These are phyloP conservation scores for Ganoderma resinaceum DNA, from an alignment of 1,284 basidiomycete genomes.

Conservation along the genomic window DNA sequence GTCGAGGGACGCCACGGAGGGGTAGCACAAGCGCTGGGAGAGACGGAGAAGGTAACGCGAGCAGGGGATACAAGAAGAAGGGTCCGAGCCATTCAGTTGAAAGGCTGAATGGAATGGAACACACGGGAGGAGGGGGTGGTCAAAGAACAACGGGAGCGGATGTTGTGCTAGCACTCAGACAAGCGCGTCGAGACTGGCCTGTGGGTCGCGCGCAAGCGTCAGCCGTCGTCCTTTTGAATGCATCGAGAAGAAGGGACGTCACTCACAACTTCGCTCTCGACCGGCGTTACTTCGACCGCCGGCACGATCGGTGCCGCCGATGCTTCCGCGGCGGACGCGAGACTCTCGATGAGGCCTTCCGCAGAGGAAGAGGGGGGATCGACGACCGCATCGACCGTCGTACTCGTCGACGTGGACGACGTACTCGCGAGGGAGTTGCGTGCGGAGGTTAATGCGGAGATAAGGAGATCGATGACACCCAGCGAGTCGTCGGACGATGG, in stretches of 20 bases:
- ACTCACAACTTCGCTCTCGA: slow-evolving; percentile 2
- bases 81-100: background rate
- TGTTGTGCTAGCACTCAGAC: background rate
- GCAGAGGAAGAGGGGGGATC: background rate
- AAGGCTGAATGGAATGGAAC: background rate
- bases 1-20: background rate
- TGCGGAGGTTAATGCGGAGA: slow-evolving; percentile 13
- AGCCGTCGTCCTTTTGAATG: background rate
- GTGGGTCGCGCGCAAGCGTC: background rate
- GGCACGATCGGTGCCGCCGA: background rate
- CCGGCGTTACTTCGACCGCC: background rate
- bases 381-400: slow-evolving; percentile 8
- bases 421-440: slow-evolving; percentile 3
- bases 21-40: background rate
- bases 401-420: background rate
- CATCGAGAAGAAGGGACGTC: background rate
- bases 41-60: slow-evolving; percentile 5
- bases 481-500: slow-evolving; percentile 12
- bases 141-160: background rate
- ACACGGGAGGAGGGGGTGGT: background rate
- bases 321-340: background rate
- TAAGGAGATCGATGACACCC: slow-evolving; percentile 17
- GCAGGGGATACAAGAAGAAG: background rate
- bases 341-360: background rate
- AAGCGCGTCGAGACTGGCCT: slow-evolving; percentile 6